phyloP scores from a whole-genome alignment of 2,329 filamentous ascomycete species.

The Lachnellula arida region DNA sequence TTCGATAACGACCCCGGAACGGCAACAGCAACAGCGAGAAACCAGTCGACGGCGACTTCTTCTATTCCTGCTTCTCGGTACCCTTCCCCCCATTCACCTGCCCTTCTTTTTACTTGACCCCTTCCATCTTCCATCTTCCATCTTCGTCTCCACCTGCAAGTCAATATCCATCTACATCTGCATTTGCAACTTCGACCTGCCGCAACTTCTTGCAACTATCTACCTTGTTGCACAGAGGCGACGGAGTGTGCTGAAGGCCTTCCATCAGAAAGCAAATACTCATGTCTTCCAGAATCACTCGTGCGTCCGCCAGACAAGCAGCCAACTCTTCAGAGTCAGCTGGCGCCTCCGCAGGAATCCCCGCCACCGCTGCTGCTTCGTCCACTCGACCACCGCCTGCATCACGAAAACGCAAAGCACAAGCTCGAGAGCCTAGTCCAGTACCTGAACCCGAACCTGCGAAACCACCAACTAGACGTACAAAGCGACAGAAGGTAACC shows the following conservation, averaged over 20 bases:
- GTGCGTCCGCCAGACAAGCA: slow-evolving; percentile 88
- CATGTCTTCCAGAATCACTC: slow-evolving; percentile 96
- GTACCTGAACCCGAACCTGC: slow-evolving; percentile 34
- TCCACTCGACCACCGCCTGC: slow-evolving; percentile 43
- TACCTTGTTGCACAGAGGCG: slow-evolving; percentile 17
- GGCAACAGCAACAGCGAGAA: slow-evolving; percentile 3
- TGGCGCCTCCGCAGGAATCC: slow-evolving; percentile 35
- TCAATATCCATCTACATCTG: slow-evolving; percentile 4
- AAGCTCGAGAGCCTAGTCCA: slow-evolving; percentile 48
- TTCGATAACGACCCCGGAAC: slow-evolving; percentile 15
- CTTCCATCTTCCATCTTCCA: neutral
- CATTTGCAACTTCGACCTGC: slow-evolving; percentile 2
- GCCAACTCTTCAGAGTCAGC: slow-evolving; percentile 44
- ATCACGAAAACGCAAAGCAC: slow-evolving; percentile 72
- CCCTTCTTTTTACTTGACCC: slow-evolving; percentile 6
- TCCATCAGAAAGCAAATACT: slow-evolving; percentile 45
- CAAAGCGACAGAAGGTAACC: slow-evolving; percentile 67
- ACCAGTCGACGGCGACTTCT: slow-evolving; percentile 11
- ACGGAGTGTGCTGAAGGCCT: slow-evolving; percentile 8
- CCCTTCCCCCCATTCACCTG: slow-evolving; percentile 14
- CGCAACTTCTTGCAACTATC: slow-evolving; percentile 13
- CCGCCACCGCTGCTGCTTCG: slow-evolving; percentile 31
- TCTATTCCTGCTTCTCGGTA: slow-evolving; percentile 18
- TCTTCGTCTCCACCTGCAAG: neutral
- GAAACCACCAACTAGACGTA: slow-evolving; percentile 49